Base-by-base conservation (phyloP, 192 early-diverging fungal genomes). In the Mortierella hygrophila region DNA sequence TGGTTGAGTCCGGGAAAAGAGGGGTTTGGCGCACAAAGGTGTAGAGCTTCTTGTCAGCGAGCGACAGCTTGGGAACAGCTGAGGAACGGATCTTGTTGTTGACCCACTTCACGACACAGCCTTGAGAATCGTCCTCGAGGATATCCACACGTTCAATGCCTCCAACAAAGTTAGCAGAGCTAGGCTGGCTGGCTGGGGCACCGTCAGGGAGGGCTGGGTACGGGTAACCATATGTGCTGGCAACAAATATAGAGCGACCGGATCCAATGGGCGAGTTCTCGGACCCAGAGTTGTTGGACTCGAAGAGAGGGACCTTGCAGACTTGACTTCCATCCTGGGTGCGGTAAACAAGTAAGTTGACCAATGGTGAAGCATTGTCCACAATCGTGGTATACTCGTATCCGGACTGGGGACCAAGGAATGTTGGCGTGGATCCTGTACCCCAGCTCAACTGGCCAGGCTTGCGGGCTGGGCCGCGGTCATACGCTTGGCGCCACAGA, bases 51-150 rank as follows among this genome's bases (percentile, higher is more conserved):
- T 79, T 79, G 70, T 79, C 77, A 52, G 68, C 69, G 46, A 79
- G 77, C 40, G 77, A 79, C 40, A 79, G 69, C 38, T 79, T 79
- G 38, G 77, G 77, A 40, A 79, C 77, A 41, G 69, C 77, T 20
- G 77, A 79, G 69, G 77, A 79, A 60, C 77, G 77, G 70, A 79
- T 79, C 32, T 72, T 79, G 70, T 79, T 79, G 77, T 79, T 79
- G 46, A 79, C 77, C 77, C 77, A 79, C 38, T 72, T 79, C 69
- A 79, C 77, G 16, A 79, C 37, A 46, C 77, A 79, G 68, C 77
- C 77, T 72, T 79, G 49, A 37, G 77, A 72, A 23, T 79, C 77
- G 26, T 79, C 77, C 49, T 79, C 77, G 52, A 79, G 77, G 70
- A 79, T 70, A 79, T 79, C 77, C 38, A 79, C 77, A 72, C 77